A percentile compares a stretch with the other conserved stretches of the same genome.
These are phyloP conservation scores for Orychophragmus violaceus DNA, from an alignment of 345 rosid species.

Conservation along the genomic window DNA sequence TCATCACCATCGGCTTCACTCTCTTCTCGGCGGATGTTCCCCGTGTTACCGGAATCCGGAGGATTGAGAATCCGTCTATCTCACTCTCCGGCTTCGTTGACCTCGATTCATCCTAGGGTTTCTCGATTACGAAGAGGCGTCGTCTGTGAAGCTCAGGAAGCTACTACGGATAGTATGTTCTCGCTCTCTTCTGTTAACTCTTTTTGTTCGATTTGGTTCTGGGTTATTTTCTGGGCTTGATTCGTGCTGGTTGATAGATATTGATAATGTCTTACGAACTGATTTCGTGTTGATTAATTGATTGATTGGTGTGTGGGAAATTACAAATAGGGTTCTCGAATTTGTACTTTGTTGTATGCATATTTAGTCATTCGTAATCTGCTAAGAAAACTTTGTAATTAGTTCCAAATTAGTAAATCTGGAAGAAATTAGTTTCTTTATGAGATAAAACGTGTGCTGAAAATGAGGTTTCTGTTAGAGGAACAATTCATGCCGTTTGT, in stretches of 20 bases:
- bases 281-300: too few species aligned
- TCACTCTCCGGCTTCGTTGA: conserved; percentile 22
- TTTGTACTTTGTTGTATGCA: background rate
- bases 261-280: background rate
- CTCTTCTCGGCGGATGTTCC: conserved; percentile 12
- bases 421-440: conserved; percentile 1
- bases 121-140: conserved; percentile 29
- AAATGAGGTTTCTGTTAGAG: conserved; percentile 11
- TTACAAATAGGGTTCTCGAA: background rate
- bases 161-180: conserved; percentile 35
- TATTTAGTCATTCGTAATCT: background rate
- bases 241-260: too few species aligned
- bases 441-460: background rate
- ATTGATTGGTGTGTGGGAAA: background rate
- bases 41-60: conserved; percentile 36
- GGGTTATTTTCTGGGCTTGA: too few species aligned
- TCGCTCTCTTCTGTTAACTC: conserved; percentile 8
- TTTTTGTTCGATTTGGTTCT: background rate
- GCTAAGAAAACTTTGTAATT: background rate
- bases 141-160: conserved; percentile 54
- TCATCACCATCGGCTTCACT: conserved; percentile 22
- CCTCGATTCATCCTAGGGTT: conserved; percentile 34
- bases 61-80: conserved; percentile 45
- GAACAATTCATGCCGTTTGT: too few species aligned
- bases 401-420: conserved; percentile 9